Evolutionary conservation across 2,329 filamentous ascomycete genomes (phyloP).

Genomic region (Zymoseptoria brevis): DNA sequence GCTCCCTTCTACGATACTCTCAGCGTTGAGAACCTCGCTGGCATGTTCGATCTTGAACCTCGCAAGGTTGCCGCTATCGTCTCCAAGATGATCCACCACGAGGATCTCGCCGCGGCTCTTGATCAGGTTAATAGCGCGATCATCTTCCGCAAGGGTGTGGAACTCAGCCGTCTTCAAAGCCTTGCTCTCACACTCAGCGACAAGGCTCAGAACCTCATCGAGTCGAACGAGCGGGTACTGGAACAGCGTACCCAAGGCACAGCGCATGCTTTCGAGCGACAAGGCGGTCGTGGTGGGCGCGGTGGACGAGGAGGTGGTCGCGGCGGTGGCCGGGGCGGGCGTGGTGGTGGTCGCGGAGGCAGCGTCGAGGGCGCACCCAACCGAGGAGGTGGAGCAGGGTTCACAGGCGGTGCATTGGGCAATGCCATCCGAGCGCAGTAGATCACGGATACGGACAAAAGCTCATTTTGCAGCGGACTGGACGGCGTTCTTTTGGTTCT

Average conservation of each 20-base stretch:
- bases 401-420: slow-evolving; percentile 72
- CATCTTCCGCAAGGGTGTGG: slow-evolving; percentile 99
- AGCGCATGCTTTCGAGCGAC: slow-evolving; percentile 87
- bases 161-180: slow-evolving; percentile 91
- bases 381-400: slow-evolving; percentile 71
- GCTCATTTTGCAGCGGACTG: not conserved
- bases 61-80: slow-evolving; percentile 91
- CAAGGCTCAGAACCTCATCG: slow-evolving; percentile 92
- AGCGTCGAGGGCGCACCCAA: slow-evolving; percentile 48
- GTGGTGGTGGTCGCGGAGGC: slow-evolving; percentile 54
- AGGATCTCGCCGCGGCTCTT: slow-evolving; percentile 89
- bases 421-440: slow-evolving; percentile 43
- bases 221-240: slow-evolving; percentile 93
- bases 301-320: slow-evolving; percentile 50
- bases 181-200: slow-evolving; percentile 88
- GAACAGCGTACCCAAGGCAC: slow-evolving; percentile 96
- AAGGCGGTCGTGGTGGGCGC: slow-evolving; percentile 67
- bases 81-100: slow-evolving; percentile 99
- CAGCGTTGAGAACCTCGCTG: slow-evolving; percentile 71
- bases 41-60: slow-evolving; percentile 90
- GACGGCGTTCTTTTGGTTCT: not conserved
- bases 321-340: slow-evolving; percentile 50
- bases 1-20: slow-evolving; percentile 98
- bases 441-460: not conserved
- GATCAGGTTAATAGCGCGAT: slow-evolving; percentile 97